A percentile compares a stretch with the other conserved stretches of the same genome.
These are phyloP conservation scores for Aspergillus quadrilineatus DNA, from an alignment of 2,329 filamentous ascomycete species.

Conservation along the genomic window DNA sequence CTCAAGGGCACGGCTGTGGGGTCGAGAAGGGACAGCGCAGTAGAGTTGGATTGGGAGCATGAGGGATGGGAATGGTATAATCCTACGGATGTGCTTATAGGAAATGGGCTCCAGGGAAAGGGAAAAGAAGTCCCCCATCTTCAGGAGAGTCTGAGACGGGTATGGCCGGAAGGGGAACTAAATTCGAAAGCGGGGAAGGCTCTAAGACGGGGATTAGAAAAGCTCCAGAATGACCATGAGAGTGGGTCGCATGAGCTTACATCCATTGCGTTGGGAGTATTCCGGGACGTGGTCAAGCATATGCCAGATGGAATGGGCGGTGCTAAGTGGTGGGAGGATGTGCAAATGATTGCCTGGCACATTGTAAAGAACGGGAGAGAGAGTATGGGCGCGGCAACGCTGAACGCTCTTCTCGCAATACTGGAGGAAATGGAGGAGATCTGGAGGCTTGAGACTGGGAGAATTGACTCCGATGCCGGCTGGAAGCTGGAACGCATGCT, in stretches of 20 bases:
- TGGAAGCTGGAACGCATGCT: conserved; percentile 24
- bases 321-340: conserved; percentile 55
- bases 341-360: conserved; percentile 62
- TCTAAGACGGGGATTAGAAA: conserved; percentile 49
- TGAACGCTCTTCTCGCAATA: conserved; percentile 34
- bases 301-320: conserved; percentile 19
- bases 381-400: conserved; percentile 63
- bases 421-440: conserved; percentile 24
- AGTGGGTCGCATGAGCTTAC: conserved; percentile 63
- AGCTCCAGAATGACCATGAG: conserved; percentile 56
- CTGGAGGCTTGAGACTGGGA: conserved; percentile 22
- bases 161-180: conserved; percentile 59
- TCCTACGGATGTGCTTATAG: conserved; percentile 51
- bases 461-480: conserved; percentile 20
- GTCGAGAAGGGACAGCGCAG: conserved; percentile 44
- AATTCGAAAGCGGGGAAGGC: conserved; percentile 46
- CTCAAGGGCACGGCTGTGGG: conserved; percentile 40
- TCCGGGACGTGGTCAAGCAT: conserved; percentile 48
- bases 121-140: conserved; percentile 57
- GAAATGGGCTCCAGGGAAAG: conserved; percentile 40
- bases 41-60: conserved; percentile 64
- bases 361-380: conserved; percentile 65
- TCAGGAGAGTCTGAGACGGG: conserved; percentile 57
- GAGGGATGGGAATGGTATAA: conserved; percentile 59
- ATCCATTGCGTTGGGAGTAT: conserved; percentile 50